Evolutionary conservation across 768 basidiomycete species (phyloP), one percentile per base, ranked within the genome.

Genomic region (Boletales sp.): DNA sequence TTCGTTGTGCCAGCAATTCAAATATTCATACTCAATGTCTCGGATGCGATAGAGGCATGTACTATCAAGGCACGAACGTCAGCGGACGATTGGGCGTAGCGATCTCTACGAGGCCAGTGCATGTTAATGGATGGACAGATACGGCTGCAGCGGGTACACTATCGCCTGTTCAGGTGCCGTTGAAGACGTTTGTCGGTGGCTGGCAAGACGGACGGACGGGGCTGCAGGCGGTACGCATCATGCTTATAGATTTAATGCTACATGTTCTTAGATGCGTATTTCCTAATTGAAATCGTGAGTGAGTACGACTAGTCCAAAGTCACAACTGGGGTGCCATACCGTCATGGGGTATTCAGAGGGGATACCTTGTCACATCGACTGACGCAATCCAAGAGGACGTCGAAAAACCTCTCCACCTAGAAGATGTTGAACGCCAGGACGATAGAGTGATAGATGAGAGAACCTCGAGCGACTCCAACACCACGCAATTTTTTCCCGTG

Each of bases 51-150:
- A 5, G 74, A 79, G n/a, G 84, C 84, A 0, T 66, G 76, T 78
- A 1, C 74, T 78, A 46, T 69, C 74, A 5, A 66, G 70, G 25
- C 72, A 75, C 41, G 65, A 66, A 28, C 77, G 75, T 37, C 71
- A 69, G 44, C 72, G 70, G 32, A 85, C 89, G 2, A 63, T 89
- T 53, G 83, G 84, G 8, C 80, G 85, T 34, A 93, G 93, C 10
- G 86, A 87, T 48, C 69, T 95, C 31, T 92, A 97, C 57, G 80
- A 88, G 59, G 88, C 88, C 86, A 95, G 36, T 83, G 88, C 15
- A 91, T 84, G 53, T 79, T 93, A 73, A 80, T 80, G 39, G 80
- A 78, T 42, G 92, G 83, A 33, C 80, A 57, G 5, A 56, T 52
- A 6, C 53, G 52, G 38, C 51, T 54, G 35, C 32, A 50, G 34